phyloP scores from a whole-genome alignment of 495 filamentous ascomycete genomes.

The Amniculicola lignicola region DNA sequence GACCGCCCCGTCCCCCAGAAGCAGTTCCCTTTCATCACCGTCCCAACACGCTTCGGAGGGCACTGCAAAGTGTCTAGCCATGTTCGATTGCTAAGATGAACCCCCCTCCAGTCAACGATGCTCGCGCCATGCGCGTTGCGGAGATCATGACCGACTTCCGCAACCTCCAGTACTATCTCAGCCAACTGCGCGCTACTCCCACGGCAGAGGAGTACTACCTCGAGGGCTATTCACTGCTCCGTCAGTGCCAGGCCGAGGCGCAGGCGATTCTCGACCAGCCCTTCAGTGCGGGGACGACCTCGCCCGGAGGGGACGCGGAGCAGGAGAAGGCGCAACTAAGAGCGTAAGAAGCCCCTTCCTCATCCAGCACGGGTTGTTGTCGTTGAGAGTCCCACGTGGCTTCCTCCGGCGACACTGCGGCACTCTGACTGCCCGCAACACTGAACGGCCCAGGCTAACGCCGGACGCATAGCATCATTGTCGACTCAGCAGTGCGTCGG shows the following conservation, averaged over 20 bases:
- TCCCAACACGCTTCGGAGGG: too few species aligned
- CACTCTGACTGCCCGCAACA: neutral
- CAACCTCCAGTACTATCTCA: conserved; percentile 75
- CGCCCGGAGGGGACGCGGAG: conserved; percentile 60
- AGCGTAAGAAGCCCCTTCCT: conserved; percentile 53
- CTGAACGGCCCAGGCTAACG: conserved; percentile 24
- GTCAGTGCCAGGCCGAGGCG: conserved; percentile 71
- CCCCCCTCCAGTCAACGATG: conserved; percentile 67
- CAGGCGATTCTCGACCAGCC: conserved; percentile 71
- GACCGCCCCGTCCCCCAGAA: neutral
- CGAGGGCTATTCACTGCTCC: conserved; percentile 71
- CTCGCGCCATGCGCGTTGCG: conserved; percentile 73
- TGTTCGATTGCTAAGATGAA: conserved; percentile 4
- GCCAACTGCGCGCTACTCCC: conserved; percentile 61
- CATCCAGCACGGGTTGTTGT: neutral
- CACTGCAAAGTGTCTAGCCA: neutral
- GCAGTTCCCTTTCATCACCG: neutral
- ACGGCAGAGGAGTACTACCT: conserved; percentile 68
- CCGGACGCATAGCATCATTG: conserved; percentile 57
- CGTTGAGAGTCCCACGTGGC: too few species aligned
- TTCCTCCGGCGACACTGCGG: conserved; percentile 2
- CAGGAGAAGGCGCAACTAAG: conserved; percentile 70
- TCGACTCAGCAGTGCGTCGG: conserved; percentile 73
- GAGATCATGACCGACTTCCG: conserved; percentile 85
- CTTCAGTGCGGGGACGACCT: conserved; percentile 53